Conservation (phyloP, 2,329 filamentous ascomycete species). For the Pseudogymnoascus sp. region DNA sequence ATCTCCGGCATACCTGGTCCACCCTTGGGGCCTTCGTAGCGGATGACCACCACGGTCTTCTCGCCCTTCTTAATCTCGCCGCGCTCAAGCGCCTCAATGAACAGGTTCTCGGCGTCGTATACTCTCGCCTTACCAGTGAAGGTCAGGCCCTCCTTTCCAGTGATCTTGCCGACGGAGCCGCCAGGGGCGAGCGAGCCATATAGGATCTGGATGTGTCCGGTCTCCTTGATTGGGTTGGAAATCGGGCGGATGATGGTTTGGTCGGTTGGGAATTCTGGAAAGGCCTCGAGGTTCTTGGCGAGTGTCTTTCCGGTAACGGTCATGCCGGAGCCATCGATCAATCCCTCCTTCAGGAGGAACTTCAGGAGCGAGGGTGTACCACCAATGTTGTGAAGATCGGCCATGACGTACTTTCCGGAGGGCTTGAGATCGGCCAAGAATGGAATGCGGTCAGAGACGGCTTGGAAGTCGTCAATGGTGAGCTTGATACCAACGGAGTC, state of each 20-base stretch:
- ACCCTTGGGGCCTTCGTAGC: slow-evolving; percentile 67
- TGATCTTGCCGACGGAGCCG: slow-evolving; percentile 68
- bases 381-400: slow-evolving; percentile 48
- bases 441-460: slow-evolving; percentile 69
- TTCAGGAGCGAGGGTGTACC: slow-evolving; percentile 52
- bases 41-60: slow-evolving; percentile 69
- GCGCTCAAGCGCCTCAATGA: slow-evolving; percentile 59
- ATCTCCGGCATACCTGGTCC: slow-evolving; percentile 70
- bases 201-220: slow-evolving; percentile 68
- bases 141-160: slow-evolving; percentile 62
- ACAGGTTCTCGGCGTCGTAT: slow-evolving; percentile 63
- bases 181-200: slow-evolving; percentile 62
- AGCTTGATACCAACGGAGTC: slow-evolving; percentile 75
- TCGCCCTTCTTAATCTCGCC: slow-evolving; percentile 67
- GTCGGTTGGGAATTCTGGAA: slow-evolving; percentile 56
- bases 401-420: slow-evolving; percentile 58
- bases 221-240: slow-evolving; percentile 61
- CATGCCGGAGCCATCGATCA: slow-evolving; percentile 53
- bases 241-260: slow-evolving; percentile 65
- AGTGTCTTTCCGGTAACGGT: slow-evolving; percentile 54
- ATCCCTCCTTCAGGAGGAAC: slow-evolving; percentile 49
- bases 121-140: slow-evolving; percentile 65
- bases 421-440: slow-evolving; percentile 80
- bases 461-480: slow-evolving; percentile 80
- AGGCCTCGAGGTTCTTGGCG: slow-evolving; percentile 50